Conservation (phyloP, 169 alveolate genomes). For the Cryptosporidium bovis region DNA sequence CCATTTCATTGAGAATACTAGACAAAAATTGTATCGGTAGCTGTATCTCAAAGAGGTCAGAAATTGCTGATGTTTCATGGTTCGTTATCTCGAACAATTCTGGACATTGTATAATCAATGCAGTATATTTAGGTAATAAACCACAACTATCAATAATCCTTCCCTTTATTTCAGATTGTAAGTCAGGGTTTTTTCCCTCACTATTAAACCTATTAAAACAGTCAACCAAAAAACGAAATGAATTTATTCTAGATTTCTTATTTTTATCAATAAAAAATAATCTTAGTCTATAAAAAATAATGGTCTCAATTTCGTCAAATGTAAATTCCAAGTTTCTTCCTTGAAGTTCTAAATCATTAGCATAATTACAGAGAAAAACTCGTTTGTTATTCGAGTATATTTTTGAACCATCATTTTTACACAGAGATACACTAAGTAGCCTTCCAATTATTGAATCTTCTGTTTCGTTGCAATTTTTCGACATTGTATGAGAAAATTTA, state of each 20-base stretch:
- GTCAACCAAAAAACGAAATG: slow-evolving; percentile 46
- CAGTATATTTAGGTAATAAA: slow-evolving; percentile 63
- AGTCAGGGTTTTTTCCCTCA: neutral
- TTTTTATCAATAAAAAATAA: slow-evolving; percentile 5
- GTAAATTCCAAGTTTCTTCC: neutral
- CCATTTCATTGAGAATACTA: slow-evolving; percentile 20
- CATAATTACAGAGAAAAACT: slow-evolving; percentile 12
- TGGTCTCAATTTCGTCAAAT: slow-evolving; percentile 40
- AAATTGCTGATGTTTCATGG: slow-evolving; percentile 3
- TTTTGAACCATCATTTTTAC: neutral
- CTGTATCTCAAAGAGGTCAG: slow-evolving; percentile 29
- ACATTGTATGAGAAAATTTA: slow-evolving; percentile 5
- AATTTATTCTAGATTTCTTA: slow-evolving; percentile 12
- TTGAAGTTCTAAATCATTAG: slow-evolving; percentile 2
- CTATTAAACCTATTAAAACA: slow-evolving; percentile 34
- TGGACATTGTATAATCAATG: slow-evolving; percentile 66
- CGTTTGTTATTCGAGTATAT: neutral
- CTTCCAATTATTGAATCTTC: slow-evolving; percentile 33
- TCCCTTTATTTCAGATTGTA: slow-evolving; percentile 9
- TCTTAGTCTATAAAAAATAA: slow-evolving; percentile 33
- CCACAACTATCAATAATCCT: neutral
- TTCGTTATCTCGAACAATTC: slow-evolving; percentile 50
- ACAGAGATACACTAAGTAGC: slow-evolving; percentile 32
- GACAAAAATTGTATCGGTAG: slow-evolving; percentile 29
- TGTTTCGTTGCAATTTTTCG: slow-evolving; percentile 15